phyloP scores from a whole-genome alignment of 2,329 filamentous ascomycete species.

The Chrysoporthe puriensis region DNA sequence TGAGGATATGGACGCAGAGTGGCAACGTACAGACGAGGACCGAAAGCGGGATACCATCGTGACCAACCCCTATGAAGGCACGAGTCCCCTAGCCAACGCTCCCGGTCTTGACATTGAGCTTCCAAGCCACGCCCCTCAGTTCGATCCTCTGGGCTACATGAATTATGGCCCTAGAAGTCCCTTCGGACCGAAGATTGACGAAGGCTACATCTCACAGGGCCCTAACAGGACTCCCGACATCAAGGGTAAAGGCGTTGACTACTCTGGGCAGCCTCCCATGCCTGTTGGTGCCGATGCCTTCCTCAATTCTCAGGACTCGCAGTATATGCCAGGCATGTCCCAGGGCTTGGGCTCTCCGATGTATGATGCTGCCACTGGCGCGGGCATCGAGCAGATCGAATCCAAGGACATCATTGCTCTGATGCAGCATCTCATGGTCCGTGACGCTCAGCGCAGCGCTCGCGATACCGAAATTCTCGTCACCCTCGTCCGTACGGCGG shows the following conservation, averaged over 20 bases:
- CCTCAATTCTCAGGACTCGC: conserved; percentile 59
- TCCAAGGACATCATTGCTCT: conserved; percentile 95
- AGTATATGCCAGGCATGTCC: conserved; percentile 85
- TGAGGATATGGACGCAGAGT: conserved; percentile 67
- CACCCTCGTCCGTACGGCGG: conserved; percentile 87
- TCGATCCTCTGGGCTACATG: conserved; percentile 44
- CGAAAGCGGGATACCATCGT: conserved; percentile 68
- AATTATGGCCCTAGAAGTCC: conserved; percentile 60
- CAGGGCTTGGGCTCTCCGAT: conserved; percentile 88
- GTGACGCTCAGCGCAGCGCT: conserved; percentile 94
- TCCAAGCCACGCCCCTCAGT: conserved; percentile 32
- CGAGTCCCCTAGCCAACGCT: conserved; percentile 63
- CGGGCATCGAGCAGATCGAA: conserved; percentile 87
- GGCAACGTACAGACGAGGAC: conserved; percentile 64
- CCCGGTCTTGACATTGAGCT: conserved; percentile 44
- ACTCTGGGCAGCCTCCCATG: conserved; percentile 56
- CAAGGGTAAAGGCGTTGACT: conserved; percentile 56
- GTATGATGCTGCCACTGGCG: conserved; percentile 87
- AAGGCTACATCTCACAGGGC: conserved; percentile 86
- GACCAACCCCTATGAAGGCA: conserved; percentile 69
- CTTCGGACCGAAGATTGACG: conserved; percentile 68
- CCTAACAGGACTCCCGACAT: conserved; percentile 59
- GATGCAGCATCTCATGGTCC: conserved; percentile 98
- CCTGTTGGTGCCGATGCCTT: conserved; percentile 67
- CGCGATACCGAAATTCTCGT: conserved; percentile 96